Evolutionary conservation across 148 eudicot species (phyloP), one percentile per base, ranked within the genome.

Genomic region (Chenopodium album): DNA sequence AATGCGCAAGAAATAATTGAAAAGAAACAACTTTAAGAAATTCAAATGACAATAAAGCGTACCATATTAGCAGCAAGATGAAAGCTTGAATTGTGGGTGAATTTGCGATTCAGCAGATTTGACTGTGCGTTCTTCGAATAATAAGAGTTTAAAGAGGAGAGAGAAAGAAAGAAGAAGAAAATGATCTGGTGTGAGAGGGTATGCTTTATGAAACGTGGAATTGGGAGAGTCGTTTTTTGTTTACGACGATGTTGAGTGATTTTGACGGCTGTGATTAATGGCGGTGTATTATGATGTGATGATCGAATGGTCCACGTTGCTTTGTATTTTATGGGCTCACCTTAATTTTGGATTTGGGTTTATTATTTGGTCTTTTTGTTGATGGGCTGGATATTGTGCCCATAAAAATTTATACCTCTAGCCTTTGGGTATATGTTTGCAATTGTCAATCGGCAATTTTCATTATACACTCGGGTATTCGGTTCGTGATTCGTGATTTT

Each of bases 1-100:
- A 6, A 48, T 20, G 6, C 28, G 1, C 64, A 73, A 56, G 62
- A 4, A 19, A 52, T 46, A 46, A 81, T 64, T 47, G 3, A 67
- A 78, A 72, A 77, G 72, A 22, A 26, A 7, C 28, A 20, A 71
- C 19, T 80, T 71, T 48, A 47, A 34, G 46, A 26, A 13, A 34
- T 14, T 22, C 48, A 19, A 46, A 69, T 44, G 68, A 64, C 13
- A 22, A 64, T 37, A 19, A 0, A 46, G 52, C 81, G 17, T 81
- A 85, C 87, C 87, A 85, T 85, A 50, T 23, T 50, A 13, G 32
- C 19, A 29, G 73, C 74, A 73, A 81, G 68, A 71, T 77, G 75
- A 23, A 17, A 81, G 48, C 41, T 69, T 76, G 17, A 52, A 52
- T 46, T 68, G 17, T 20, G 59, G 73, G 62, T 17, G 26, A 52